Base-by-base conservation (phyloP, 2,329 filamentous ascomycete species). In the Neonectria hederae region DNA sequence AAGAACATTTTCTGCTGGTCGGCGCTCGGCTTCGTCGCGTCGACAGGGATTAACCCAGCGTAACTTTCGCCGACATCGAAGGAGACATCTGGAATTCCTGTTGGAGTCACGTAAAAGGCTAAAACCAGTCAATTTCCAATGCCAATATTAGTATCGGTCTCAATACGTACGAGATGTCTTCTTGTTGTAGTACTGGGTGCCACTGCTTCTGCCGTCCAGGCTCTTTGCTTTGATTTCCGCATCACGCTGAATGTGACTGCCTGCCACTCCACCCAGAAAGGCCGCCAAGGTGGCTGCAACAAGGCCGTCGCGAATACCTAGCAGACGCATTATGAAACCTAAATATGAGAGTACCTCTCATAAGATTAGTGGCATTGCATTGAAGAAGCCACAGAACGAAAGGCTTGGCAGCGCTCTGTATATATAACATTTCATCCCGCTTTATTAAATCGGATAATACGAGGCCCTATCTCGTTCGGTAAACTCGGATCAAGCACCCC, bases 1-100 rank as follows among this genome's bases (percentile, higher is more conserved):
- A 68, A 71, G 5, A 67, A 70, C 52, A 71, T 70, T 10, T 70
- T 71, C 6, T 68, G 53, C 10, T 69, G 65, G 3, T 65, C 55
- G 9, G 53, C 46, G 0, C 62, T 57, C 1, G 52, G 54, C 9
- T 70, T 59, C 4, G 62, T 65, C 4, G 52, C 51, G 13, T 46
- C 54, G 3, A 59, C 61, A 11, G 64, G 64, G 19, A 66, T 60
- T 22, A 64, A 22, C 1, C 61, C 61, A 5, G 64, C 56, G 13
- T 66, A 69, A 13, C 5, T 72, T 46, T 22, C 71, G 19, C 64
- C 53, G 17, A 66, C 48, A 30, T 64, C 49, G 19, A 64, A 62
- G 2, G 38, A 17, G 9, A 62, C 46, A 9, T 62, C 40, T 2
- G 59, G 59, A 11, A 62, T 62, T 26, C 53, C 59, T 3, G 59